Evolutionary conservation across 1,139 yeast species (phyloP), one percentile per base, ranked within the genome.

Genomic region (Trichomonascaceae sp.): DNA sequence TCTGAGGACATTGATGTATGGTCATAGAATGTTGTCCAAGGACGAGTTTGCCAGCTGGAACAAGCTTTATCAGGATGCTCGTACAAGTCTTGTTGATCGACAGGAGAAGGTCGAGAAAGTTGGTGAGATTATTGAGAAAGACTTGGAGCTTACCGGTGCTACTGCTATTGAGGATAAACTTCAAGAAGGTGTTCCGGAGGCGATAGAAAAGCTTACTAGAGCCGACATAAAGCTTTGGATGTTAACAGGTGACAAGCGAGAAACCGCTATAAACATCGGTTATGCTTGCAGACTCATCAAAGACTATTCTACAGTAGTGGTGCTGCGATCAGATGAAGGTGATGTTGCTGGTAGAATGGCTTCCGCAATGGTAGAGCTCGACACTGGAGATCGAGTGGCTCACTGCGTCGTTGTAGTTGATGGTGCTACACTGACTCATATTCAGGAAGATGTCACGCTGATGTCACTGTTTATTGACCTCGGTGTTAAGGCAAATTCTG

Each of bases 221-320:
- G 99, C 99, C 0, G 96, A 96, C 4, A 90, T 93, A 55, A 88
- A 85, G 65, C 73, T 95, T 75, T 93, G 99, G 99, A 93, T 93
- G 97, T 76, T 93, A 56, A 93, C 99, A 0, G 99, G 99, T 52
- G 99, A 93, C 67, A 93, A 93, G 66, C 77, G 97, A 57, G 99
- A 95, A 70, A 95, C 99, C 0, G 99, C 99, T 1, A 90, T 93
- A 57, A 93, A 90, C 65, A 93, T 95, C 69, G 99, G 99, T 0
- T 88, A 91, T 66, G 86, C 98, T 3, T 95, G 99, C 70, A 84
- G 91, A 39, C 74, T 95, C 57, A 91, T 95, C 63, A 88, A 91
- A 66, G 99, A 93, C 64, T 95, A 87, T 66, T 89, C 97, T 0
- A 87, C 96, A 0, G 87, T 91, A 7, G 83, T 91, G n/a, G 74